Conservation (phyloP, 306 rosid species). For the Fragaria nilgerrensis region DNA sequence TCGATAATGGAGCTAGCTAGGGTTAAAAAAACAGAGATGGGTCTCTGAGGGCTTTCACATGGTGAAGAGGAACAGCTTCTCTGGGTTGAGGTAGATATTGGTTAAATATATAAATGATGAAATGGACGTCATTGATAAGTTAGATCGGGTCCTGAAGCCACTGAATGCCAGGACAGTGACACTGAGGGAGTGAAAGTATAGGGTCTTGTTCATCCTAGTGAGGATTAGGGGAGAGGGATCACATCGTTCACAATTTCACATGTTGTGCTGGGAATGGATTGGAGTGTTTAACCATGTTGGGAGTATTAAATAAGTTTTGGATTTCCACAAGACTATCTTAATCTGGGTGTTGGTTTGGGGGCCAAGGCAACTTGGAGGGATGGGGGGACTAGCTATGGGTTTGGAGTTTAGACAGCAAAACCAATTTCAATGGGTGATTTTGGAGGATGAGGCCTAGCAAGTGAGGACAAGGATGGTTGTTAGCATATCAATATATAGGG, state of each 20-base stretch:
- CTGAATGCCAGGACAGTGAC: background rate
- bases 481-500: background rate
- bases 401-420: background rate
- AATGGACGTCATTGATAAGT: conserved; percentile 1
- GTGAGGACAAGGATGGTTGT: background rate
- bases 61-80: conserved; percentile 37
- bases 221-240: background rate
- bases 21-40: conserved; percentile 23
- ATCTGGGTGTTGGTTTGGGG: background rate
- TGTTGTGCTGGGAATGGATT: background rate
- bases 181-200: background rate
- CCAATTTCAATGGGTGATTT: background rate
- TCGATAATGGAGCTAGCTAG: conserved; percentile 14
- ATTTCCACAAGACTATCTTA: background rate
- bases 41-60: conserved; percentile 52
- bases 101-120: conserved; percentile 27
- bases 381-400: background rate
- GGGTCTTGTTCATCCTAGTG: background rate
- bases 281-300: background rate
- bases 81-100: conserved; percentile 27
- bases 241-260: background rate
- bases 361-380: background rate
- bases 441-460: background rate
- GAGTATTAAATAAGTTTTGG: background rate
- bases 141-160: background rate